Base-by-base conservation (phyloP, 768 basidiomycete genomes). In the Kwoniella dejecticola region DNA sequence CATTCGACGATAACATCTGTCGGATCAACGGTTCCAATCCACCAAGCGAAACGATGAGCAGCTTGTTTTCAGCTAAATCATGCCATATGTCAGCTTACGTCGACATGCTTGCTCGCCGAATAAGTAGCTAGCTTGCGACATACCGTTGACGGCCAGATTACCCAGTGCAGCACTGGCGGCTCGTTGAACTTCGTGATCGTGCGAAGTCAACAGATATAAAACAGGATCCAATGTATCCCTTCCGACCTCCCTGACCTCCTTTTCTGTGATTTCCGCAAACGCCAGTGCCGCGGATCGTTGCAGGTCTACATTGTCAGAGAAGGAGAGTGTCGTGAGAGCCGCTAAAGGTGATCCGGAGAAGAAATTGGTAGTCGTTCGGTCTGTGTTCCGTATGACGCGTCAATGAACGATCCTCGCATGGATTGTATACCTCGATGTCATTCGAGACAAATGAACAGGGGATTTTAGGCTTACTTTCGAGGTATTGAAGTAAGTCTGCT, bases 191-290 rank as follows among this genome's bases (percentile, higher is more conserved):
- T 99, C 96, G 54, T 91, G 92, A 80, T 99, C 96, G 80, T 98
- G 96, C 75, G 90, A 93, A 72, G 91, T 90, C 68, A 99, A 85
- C 64, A 99, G 86, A 80, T 96, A 99, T 58, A 98, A 86, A 64
- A 99, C 94, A 52, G 96, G 96, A 80, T 99, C 96, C 70, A 99
- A 85, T 19, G 96, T 99, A 78, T 98, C 96, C 64, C 96, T 85
- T 13, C 90, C 92, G 21, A 99, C 96, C 46, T 90, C 91, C 44
- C 94, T 86, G 53, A 98, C 95, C 81, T 99, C 96, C 82, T 98
- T 98, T 83, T 99, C 96, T 23, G 96, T 99, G 62, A 99, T 99
- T 80, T 99, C 96, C 36, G 96, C 96, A 75, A 98, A 99, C 0
- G 96, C 96, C 44, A 99, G 85, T 3, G 96, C 96, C 1, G 96